A percentile compares a stretch with the other conserved stretches of the same genome.
These are phyloP conservation scores for Zygoascus sp. DNA, from an alignment of 1,139 yeast genomes.

Conservation along the genomic window DNA sequence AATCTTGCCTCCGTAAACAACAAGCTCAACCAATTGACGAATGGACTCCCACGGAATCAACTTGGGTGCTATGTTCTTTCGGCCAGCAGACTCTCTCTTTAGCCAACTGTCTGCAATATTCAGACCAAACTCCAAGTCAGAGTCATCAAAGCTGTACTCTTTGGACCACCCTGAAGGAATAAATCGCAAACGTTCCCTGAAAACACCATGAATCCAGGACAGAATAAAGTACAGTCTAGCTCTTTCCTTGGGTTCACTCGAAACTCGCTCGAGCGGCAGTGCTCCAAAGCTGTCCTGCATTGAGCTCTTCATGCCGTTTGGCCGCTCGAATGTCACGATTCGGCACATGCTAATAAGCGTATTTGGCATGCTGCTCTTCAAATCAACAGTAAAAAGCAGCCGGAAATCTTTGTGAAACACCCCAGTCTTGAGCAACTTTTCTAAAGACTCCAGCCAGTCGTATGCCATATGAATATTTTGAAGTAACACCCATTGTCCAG, in stretches of 20 bases:
- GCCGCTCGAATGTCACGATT: slow-evolving; percentile 55
- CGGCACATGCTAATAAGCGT: slow-evolving; percentile 51
- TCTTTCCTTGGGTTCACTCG: slow-evolving; percentile 42
- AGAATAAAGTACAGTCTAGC: slow-evolving; percentile 50
- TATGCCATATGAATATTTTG: slow-evolving; percentile 77
- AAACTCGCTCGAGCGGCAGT: slow-evolving; percentile 24
- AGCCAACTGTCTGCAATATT: slow-evolving; percentile 44
- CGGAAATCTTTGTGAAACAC: slow-evolving; percentile 39
- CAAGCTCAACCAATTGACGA: slow-evolving; percentile 46
- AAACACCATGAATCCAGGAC: slow-evolving; percentile 65
- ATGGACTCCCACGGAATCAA: slow-evolving; percentile 57
- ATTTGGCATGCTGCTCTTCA: slow-evolving; percentile 49
- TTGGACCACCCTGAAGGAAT: slow-evolving; percentile 61
- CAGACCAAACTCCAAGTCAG: slow-evolving; percentile 59
- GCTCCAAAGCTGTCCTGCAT: slow-evolving; percentile 38
- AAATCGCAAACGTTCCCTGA: slow-evolving; percentile 56
- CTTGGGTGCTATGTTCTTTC: slow-evolving; percentile 45
- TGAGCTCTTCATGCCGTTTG: slow-evolving; percentile 54
- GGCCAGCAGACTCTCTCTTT: slow-evolving; percentile 27
- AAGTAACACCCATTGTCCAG: slow-evolving; percentile 64
- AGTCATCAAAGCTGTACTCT: slow-evolving; percentile 64
- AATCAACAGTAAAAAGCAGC: slow-evolving; percentile 56
- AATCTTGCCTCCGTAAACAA: slow-evolving; percentile 74
- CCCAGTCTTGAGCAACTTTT: slow-evolving; percentile 40
- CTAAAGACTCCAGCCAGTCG: slow-evolving; percentile 55